Base-by-base conservation (phyloP, 768 basidiomycete genomes). In the Auriscalpium vulgare region DNA sequence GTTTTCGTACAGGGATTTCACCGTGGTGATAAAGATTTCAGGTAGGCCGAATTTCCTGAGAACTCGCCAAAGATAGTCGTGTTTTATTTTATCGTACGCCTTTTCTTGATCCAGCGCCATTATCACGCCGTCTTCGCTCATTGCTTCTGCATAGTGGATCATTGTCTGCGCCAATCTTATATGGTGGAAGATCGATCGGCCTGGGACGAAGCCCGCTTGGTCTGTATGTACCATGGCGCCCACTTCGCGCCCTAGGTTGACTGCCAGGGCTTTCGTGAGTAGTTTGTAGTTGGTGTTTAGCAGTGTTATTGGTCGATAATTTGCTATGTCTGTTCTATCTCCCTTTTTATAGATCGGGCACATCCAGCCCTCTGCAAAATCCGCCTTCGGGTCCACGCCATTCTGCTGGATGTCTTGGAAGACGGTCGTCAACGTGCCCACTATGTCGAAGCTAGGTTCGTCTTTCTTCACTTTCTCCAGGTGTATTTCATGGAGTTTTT, bases 341-440 rank as follows among this genome's bases (percentile, higher is more conserved):
- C 23, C 23, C 35, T 52, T 52, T 19, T 52, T 52, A 10, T 38
- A 52, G n/a, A 52, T 16, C n/a, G 51, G 51, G 51, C 51, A 52
- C 40, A 52, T 38, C 51, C 51, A 52, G 9, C 37, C 51, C 1
- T 4, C 36, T 1, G 16, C 10, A 37, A 52, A 52, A 16, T 29
- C 10, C 0, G 50, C 13, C 16, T 4, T 0, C 0, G 10, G 3
- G 51, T 44, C 50, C 0, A 63, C 38, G 0, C 61, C 57, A 23
- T 59, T 19, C 0, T 1, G 1, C 38, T 66, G 58, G 17, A 64
- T 59, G 55, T 66, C 62, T 0, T 49, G 44, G 45, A 56, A 65
- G 0, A 63, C 46, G 1, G 0, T 2, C 0, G 53, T 55, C 0
- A 60, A 55, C 0, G 37, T 37, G 13, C 2, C 1, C 5, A 54